These are phyloP conservation scores for Naganishia albida DNA, from an alignment of 1,284 basidiomycete genomes.

Conservation along the genomic window DNA sequence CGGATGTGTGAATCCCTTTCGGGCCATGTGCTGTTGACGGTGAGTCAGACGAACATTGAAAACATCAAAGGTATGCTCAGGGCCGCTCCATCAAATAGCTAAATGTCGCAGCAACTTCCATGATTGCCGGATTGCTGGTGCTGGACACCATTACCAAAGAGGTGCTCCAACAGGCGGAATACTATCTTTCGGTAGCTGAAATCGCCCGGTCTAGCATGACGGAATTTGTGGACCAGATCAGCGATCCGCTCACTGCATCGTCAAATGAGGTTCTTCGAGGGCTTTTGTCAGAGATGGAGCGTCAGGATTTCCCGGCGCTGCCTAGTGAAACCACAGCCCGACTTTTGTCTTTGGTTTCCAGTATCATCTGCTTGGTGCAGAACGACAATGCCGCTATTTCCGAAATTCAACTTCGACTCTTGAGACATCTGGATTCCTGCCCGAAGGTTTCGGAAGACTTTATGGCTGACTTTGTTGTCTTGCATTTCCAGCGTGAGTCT, in stretches of 20 bases:
- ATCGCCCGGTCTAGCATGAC: conserved; percentile 5
- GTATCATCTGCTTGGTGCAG: conserved; percentile 17
- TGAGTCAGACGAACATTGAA: background rate
- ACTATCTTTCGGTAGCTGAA: background rate
- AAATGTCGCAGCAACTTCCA: background rate
- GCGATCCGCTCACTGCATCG: too few species aligned
- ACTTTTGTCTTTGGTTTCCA: conserved; percentile 8
- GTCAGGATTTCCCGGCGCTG: background rate
- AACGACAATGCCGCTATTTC: background rate
- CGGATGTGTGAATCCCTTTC: conserved; percentile 10
- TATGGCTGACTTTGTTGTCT: background rate
- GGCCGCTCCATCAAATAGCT: background rate
- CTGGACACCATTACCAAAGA: background rate
- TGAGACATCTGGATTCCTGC: conserved; percentile 3
- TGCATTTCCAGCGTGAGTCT: conserved; percentile 20
- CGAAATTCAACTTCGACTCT: conserved; percentile 12
- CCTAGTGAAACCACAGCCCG: background rate
- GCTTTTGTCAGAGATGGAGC: conserved; percentile 5
- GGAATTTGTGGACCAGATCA: too few species aligned
- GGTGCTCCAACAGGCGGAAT: conserved; percentile 1
- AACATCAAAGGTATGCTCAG: background rate
- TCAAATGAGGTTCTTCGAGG: background rate
- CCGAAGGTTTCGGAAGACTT: background rate
- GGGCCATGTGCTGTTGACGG: background rate
- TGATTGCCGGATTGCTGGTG: background rate